These are phyloP conservation scores for Claviceps quebecensis DNA, from an alignment of 2,329 filamentous ascomycete genomes.

Conservation along the genomic window DNA sequence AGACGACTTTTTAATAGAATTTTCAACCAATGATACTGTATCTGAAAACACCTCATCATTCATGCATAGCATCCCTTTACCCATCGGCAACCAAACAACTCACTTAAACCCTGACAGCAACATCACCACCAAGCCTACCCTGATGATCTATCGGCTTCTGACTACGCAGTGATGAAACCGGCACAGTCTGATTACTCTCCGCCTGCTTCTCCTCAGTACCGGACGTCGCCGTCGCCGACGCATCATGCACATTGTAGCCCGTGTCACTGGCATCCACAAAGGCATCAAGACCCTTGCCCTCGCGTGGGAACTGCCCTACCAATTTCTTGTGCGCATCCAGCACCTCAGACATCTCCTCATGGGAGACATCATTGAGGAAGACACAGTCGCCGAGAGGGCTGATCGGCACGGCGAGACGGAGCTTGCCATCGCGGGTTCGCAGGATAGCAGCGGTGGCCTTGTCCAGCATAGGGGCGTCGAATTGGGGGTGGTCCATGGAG, in stretches of 20 bases:
- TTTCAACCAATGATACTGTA: too few relatives aligned
- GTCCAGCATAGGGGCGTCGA: conserved; percentile 50
- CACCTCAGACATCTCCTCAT: conserved; percentile 46
- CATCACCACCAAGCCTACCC: not conserved
- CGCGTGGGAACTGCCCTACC: conserved; percentile 46
- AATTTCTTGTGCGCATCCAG: conserved; percentile 49
- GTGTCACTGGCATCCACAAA: conserved; percentile 58
- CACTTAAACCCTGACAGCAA: not conserved
- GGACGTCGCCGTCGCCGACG: too few relatives aligned
- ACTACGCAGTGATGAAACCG: not conserved
- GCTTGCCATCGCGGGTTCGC: conserved; percentile 54
- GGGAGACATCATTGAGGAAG: conserved; percentile 53
- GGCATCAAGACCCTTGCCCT: conserved; percentile 53
- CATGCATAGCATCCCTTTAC: not conserved
- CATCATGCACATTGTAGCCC: conserved; percentile 33
- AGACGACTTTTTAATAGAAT: too few relatives aligned
- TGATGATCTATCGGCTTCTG: not conserved
- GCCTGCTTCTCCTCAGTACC: not conserved
- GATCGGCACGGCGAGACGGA: conserved; percentile 51
- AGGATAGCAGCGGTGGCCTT: conserved; percentile 55
- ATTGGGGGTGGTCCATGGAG: conserved; percentile 56
- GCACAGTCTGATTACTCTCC: not conserved
- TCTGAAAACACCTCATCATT: not conserved
- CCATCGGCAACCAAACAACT: not conserved
- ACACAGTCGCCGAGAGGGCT: conserved; percentile 51